phyloP scores from a whole-genome alignment of 768 basidiomycete genomes.

The Lanmaoa rubissima region DNA sequence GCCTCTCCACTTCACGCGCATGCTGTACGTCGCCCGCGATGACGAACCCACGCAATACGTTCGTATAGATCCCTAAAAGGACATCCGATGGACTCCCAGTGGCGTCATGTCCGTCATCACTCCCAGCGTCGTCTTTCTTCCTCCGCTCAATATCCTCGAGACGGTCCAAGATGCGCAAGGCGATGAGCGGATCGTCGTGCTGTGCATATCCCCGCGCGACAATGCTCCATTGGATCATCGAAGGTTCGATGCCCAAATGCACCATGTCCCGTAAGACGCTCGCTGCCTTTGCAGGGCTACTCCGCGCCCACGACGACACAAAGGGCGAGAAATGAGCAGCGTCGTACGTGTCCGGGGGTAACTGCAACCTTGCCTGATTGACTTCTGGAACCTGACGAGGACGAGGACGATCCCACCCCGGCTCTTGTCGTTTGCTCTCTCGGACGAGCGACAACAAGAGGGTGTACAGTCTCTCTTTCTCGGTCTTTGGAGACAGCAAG shows the following conservation, averaged over 20 bases:
- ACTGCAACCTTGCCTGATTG: conserved; percentile 6
- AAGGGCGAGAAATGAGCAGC: conserved; percentile 53
- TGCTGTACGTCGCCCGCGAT: conserved; percentile 26
- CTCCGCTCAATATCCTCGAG: conserved; percentile 33
- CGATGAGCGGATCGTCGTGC: conserved; percentile 33
- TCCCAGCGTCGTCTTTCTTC: not conserved
- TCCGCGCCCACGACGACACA: conserved; percentile 39
- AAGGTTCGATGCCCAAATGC: conserved; percentile 43
- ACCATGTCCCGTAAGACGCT: conserved; percentile 54
- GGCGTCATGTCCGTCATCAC: not conserved
- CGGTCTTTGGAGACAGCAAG: conserved; percentile 13
- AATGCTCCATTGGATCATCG: conserved; percentile 48
- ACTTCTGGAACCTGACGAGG: not conserved
- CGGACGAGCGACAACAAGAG: conserved; percentile 35
- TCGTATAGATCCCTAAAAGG: conserved; percentile 37
- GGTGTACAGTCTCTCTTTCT: conserved; percentile 41
- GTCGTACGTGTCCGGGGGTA: conserved; percentile 33
- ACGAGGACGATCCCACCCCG: not conserved
- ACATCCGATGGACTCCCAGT: not conserved
- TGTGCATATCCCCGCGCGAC: conserved; percentile 47
- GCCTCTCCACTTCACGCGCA: conserved; percentile 32
- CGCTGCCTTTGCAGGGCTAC: conserved; percentile 32
- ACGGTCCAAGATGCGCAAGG: conserved; percentile 41
- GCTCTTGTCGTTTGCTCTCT: conserved; percentile 1
- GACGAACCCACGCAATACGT: conserved; percentile 39